phyloP scores from a whole-genome alignment of 1,284 basidiomycete genomes.

The Ustilago bromivora region DNA sequence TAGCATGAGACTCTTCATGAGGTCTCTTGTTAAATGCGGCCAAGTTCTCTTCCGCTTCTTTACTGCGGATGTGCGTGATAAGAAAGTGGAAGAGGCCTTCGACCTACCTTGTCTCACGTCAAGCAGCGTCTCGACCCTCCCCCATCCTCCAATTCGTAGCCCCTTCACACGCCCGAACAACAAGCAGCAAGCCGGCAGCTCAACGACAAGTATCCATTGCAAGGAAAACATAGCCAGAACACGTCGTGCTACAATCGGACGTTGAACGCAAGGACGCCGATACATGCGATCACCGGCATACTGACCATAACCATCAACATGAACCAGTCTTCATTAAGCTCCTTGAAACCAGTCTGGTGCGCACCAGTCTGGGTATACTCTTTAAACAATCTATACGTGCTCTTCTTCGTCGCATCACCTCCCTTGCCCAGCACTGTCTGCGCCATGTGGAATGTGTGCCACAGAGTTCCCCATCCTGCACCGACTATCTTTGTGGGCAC shows the following conservation, averaged over 20 bases:
- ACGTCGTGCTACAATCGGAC: not conserved
- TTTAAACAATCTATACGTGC: slow-evolving; percentile 24
- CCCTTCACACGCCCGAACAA: too few relatives aligned
- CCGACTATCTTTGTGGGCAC: slow-evolving; percentile 66
- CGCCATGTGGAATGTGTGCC: slow-evolving; percentile 50
- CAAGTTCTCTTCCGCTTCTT: too few relatives aligned
- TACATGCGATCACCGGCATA: slow-evolving; percentile 27
- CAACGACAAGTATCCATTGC: too few relatives aligned
- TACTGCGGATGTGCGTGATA: too few relatives aligned
- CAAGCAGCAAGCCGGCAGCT: too few relatives aligned
- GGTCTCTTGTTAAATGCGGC: not conserved
- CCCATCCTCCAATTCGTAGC: too few relatives aligned
- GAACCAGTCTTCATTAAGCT: slow-evolving; percentile 36
- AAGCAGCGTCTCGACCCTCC: too few relatives aligned
- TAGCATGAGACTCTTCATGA: not conserved
- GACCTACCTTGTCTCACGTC: too few relatives aligned
- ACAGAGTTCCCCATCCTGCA: slow-evolving; percentile 63
- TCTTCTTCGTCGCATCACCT: slow-evolving; percentile 11
- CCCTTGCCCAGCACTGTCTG: slow-evolving; percentile 37
- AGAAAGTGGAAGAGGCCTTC: too few relatives aligned
- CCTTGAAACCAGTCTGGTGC: slow-evolving; percentile 38
- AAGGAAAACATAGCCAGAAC: too few relatives aligned
- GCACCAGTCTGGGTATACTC: slow-evolving; percentile 35
- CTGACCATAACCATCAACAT: slow-evolving; percentile 29
- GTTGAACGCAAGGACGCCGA: slow-evolving; percentile 22